Conservation (phyloP, 2,329 filamentous ascomycete species). For the Trichoderma breve region DNA sequence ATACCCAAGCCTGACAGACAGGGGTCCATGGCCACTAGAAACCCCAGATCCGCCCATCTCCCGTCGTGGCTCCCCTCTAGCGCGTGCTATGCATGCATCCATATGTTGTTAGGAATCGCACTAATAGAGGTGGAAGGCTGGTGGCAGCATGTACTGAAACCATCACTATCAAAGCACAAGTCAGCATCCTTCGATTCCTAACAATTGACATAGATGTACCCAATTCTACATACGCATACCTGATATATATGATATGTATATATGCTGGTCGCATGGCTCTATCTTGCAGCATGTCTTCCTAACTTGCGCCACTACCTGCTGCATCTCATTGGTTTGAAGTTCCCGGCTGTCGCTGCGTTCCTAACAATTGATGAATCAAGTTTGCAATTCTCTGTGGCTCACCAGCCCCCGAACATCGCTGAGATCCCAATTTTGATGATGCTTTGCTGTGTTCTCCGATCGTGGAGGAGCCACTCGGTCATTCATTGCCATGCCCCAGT, state of each 20-base stretch:
- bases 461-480: background rate
- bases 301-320: background rate
- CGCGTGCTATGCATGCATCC: no score
- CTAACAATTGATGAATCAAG: background rate
- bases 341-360: background rate
- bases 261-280: background rate
- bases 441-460: background rate
- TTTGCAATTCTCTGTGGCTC: no score
- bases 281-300: background rate
- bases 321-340: background rate
- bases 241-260: no score
- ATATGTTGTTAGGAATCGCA: background rate
- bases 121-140: no score
- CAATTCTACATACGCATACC: background rate
- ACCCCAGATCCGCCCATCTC: no score
- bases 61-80: no score
- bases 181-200: background rate
- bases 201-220: background rate
- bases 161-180: no score
- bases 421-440: background rate
- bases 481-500: background rate
- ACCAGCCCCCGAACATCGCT: no score
- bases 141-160: no score
- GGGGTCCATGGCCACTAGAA: no score
- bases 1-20: no score